A percentile compares a stretch with the other conserved stretches of the same genome.
phyloP scores from a whole-genome alignment of 768 basidiomycete genomes.

The Pholiota molesta region DNA sequence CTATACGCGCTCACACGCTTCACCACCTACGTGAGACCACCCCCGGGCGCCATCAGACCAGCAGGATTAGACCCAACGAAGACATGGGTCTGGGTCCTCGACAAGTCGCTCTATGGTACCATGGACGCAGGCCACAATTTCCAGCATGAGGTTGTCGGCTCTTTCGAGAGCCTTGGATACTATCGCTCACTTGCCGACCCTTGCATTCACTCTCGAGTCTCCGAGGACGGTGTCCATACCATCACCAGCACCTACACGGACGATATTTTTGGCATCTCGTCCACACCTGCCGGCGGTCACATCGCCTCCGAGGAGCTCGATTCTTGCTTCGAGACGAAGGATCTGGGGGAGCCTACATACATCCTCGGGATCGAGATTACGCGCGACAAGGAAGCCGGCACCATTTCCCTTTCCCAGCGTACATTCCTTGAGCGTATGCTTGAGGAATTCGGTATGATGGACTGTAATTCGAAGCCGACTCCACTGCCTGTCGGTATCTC shows the following conservation, averaged over 20 bases:
- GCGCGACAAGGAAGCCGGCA: no score
- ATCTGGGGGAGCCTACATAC: neutral
- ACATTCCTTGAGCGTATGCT: no score
- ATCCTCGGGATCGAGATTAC: constrained; percentile 10
- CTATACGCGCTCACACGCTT: neutral
- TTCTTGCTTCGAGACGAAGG: constrained; percentile 10
- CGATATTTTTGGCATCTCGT: constrained; percentile 18
- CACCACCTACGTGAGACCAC: neutral
- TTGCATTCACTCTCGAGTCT: constrained; percentile 13
- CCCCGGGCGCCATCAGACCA: neutral
- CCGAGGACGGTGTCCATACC: neutral
- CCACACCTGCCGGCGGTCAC: constrained; percentile 1
- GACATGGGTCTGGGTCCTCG: neutral
- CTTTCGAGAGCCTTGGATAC: constrained; percentile 1
- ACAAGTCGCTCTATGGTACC: constrained; percentile 24
- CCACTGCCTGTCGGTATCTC: no score
- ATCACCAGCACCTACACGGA: no score
- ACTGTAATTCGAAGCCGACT: no score
- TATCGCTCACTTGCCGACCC: neutral
- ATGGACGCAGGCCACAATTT: constrained; percentile 9
- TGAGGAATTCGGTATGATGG: no score
- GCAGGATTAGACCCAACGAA: neutral
- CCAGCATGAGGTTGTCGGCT: neutral
- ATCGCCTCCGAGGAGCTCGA: constrained; percentile 13
- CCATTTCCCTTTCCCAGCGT: no score